A percentile compares a stretch with the other conserved stretches of the same genome.
Evolutionary conservation across 2,329 filamentous ascomycete species (phyloP).

Genomic region (Penicillium sp.): DNA sequence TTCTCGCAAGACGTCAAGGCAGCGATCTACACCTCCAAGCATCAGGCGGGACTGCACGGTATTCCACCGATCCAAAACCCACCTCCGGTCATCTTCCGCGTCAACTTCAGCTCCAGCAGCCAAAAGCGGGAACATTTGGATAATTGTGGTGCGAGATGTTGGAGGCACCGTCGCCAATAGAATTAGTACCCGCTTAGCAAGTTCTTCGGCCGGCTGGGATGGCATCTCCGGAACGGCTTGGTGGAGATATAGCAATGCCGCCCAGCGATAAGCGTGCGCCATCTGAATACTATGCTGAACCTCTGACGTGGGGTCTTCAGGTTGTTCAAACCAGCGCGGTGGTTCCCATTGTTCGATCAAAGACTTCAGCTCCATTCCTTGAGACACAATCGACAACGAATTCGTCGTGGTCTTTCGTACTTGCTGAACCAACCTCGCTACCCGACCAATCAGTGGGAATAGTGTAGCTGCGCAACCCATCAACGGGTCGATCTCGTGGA

Average conservation of each 20-base stretch:
- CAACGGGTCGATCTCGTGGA: slow-evolving; percentile 62
- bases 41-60: slow-evolving; percentile 59
- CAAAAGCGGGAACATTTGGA: slow-evolving; percentile 66
- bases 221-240: slow-evolving; percentile 66
- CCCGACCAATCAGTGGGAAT: slow-evolving; percentile 64
- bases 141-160: slow-evolving; percentile 59
- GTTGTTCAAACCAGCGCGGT: slow-evolving; percentile 55
- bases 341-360: slow-evolving; percentile 59
- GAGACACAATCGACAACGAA: slow-evolving; percentile 56
- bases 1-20: slow-evolving; percentile 60
- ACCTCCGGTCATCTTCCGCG: slow-evolving; percentile 57
- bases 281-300: slow-evolving; percentile 63
- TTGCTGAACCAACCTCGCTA: slow-evolving; percentile 61
- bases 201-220: slow-evolving; percentile 52
- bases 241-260: slow-evolving; percentile 62
- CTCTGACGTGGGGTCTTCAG: slow-evolving; percentile 60
- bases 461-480: slow-evolving; percentile 66
- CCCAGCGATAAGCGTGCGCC: slow-evolving; percentile 63
- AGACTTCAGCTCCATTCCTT: slow-evolving; percentile 59
- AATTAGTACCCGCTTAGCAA: slow-evolving; percentile 59
- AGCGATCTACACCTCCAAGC: slow-evolving; percentile 64
- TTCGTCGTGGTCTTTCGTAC: slow-evolving; percentile 55
- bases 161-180: slow-evolving; percentile 61
- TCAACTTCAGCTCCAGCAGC: slow-evolving; percentile 63
- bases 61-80: slow-evolving; percentile 61